Conservation (phyloP, 768 basidiomycete species). For the Collybia sp. region DNA sequence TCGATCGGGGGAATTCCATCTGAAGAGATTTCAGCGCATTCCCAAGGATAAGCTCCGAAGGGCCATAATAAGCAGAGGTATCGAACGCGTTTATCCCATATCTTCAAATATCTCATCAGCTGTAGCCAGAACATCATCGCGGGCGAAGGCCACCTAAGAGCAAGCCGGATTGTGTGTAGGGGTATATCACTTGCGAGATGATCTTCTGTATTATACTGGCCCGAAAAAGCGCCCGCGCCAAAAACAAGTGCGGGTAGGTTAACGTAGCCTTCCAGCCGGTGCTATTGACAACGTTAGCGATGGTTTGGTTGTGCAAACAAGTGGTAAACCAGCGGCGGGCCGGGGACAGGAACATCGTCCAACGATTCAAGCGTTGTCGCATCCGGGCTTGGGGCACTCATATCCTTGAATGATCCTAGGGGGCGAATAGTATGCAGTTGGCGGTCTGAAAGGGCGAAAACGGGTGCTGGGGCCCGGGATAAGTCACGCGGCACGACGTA, state of each 20-base stretch:
- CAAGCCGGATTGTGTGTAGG: conserved; percentile 65
- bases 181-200: conserved; percentile 53
- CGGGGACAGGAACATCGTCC: conserved; percentile 31
- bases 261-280: conserved; percentile 26
- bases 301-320: not conserved
- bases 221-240: conserved; percentile 69
- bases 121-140: conserved; percentile 2
- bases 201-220: conserved; percentile 59
- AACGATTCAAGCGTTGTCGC: not conserved
- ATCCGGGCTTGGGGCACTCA: not conserved
- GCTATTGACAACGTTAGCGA: conserved; percentile 14
- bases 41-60: conserved; percentile 75
- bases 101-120: conserved; percentile 28
- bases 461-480: too few species aligned
- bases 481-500: too few species aligned
- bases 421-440: too few species aligned
- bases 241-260: conserved; percentile 51
- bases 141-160: conserved; percentile 52
- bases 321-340: conserved; percentile 33
- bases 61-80: conserved; percentile 77
- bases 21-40: conserved; percentile 54
- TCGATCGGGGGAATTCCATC: conserved; percentile 69
- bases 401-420: conserved; percentile 1
- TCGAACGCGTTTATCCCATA: conserved; percentile 83
- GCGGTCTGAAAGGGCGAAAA: too few species aligned